Percentiles rank a stretch among this genome's conserved stretches.
These are phyloP conservation scores for Raffaelea deltoideospora DNA, from an alignment of 2,329 filamentous ascomycete species.

Conservation along the genomic window DNA sequence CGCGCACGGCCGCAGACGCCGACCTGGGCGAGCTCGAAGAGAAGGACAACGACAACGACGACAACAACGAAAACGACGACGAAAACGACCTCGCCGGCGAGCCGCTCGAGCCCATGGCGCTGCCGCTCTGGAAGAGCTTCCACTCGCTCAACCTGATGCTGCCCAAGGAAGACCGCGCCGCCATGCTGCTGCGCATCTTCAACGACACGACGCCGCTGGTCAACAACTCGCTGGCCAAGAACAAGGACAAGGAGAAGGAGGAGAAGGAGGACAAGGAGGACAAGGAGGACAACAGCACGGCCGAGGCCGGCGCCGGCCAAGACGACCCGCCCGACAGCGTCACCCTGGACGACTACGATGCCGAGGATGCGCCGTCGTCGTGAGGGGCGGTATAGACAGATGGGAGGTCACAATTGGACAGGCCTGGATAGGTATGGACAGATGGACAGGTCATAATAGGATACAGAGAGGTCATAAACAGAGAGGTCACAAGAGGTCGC, in stretches of 20 bases:
- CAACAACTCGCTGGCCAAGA: slow-evolving; percentile 43
- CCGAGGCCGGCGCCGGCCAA: slow-evolving; percentile 1
- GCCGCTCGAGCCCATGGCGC: slow-evolving; percentile 57
- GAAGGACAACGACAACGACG: background rate
- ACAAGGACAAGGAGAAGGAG: slow-evolving; percentile 25
- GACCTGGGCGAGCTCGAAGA: background rate
- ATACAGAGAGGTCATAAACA: background rate
- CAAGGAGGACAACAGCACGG: slow-evolving; percentile 3
- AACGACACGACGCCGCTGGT: slow-evolving; percentile 78
- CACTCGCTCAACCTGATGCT: slow-evolving; percentile 93
- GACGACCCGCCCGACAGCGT: slow-evolving; percentile 1
- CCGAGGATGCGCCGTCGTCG: slow-evolving; percentile 9
- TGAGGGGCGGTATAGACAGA: background rate
- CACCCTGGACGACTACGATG: slow-evolving; percentile 7
- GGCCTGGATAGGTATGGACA: background rate
- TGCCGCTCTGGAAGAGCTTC: slow-evolving; percentile 88
- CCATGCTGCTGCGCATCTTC: slow-evolving; percentile 81
- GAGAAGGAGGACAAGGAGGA: slow-evolving; percentile 10
- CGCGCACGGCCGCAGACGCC: slow-evolving; percentile 16
- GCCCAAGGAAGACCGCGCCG: slow-evolving; percentile 87
- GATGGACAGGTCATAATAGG: background rate
- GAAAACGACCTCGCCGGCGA: slow-evolving; percentile 2
- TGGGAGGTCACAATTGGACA: too few relatives aligned
- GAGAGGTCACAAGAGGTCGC: too few relatives aligned
- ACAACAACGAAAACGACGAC: slow-evolving; percentile 14